Evolutionary conservation across 306 rosid genomes (phyloP).

Genomic region (Sesbania bispinosa): DNA sequence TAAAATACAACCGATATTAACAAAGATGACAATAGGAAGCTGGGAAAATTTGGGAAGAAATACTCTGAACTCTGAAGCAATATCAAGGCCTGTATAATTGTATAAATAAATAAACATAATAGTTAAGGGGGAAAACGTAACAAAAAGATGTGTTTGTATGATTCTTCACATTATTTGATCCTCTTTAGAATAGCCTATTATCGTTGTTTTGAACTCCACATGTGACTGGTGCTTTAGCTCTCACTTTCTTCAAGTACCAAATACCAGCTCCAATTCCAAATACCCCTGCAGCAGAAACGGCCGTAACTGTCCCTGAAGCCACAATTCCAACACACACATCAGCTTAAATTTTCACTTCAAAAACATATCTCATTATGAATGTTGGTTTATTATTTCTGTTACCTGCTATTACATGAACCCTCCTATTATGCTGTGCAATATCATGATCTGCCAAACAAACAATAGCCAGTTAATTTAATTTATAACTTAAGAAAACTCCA

Average conservation of each 20-base stretch:
- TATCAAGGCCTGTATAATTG: constrained; percentile 4
- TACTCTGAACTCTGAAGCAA: constrained; percentile 19
- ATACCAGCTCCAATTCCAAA: constrained; percentile 83
- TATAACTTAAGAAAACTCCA: background rate
- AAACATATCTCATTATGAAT: background rate
- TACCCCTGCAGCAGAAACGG: constrained; percentile 66
- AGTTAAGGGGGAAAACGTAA: background rate
- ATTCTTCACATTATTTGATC: background rate
- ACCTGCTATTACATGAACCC: constrained; percentile 78
- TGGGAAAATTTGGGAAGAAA: constrained; percentile 17
- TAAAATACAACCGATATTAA: background rate
- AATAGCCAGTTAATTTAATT: background rate
- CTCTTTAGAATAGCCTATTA: constrained; percentile 76
- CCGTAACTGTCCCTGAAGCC: constrained; percentile 67
- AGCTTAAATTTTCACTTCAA: background rate
- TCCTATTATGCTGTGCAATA: constrained; percentile 40
- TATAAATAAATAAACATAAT: constrained; percentile 22
- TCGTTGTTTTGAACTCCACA: constrained; percentile 92
- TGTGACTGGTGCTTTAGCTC: constrained; percentile 74
- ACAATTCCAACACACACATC: constrained; percentile 16
- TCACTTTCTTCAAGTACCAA: constrained; percentile 74
- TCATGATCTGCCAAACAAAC: constrained; percentile 57
- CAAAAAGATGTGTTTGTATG: constrained; percentile 25
- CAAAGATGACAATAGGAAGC: constrained; percentile 6
- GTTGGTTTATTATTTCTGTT: constrained; percentile 5